A percentile compares a stretch with the other conserved stretches of the same genome.
phyloP scores from a whole-genome alignment of 805 yeast species.

The Yarrowia sp. region DNA sequence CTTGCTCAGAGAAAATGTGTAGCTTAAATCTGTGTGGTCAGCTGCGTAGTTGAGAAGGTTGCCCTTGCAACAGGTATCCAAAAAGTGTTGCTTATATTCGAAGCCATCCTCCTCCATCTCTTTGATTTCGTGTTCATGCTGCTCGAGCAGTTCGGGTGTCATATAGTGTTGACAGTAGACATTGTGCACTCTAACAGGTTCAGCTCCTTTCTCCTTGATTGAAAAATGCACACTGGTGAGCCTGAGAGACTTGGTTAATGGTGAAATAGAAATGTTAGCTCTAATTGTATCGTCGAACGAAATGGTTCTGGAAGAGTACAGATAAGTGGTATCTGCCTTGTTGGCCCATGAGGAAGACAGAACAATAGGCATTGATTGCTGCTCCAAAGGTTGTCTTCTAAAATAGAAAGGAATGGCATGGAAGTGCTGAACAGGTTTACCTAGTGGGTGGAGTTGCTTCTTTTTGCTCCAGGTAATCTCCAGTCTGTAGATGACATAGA shows the following conservation, averaged over 20 bases:
- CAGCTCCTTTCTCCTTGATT: background rate
- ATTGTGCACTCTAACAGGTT: background rate
- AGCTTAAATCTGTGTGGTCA: background rate
- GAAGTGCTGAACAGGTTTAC: background rate
- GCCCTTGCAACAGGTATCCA: conserved; percentile 5
- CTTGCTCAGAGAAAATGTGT: background rate
- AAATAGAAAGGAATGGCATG: background rate
- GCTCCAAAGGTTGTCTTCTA: background rate
- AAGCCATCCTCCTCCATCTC: background rate
- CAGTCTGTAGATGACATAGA: background rate
- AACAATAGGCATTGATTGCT: background rate
- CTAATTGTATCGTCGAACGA: background rate
- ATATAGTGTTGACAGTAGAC: conserved; percentile 12
- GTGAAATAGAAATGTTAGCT: background rate
- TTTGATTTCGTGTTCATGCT: background rate
- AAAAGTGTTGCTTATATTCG: background rate
- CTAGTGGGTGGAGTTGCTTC: background rate
- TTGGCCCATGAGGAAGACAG: background rate
- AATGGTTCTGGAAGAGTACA: background rate
- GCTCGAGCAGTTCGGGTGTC: background rate
- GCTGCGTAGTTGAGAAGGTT: background rate
- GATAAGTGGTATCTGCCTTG: background rate
- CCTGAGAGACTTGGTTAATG: background rate
- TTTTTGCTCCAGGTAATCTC: background rate
- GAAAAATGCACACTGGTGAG: conserved; percentile 1